Conservation (phyloP, 495 filamentous ascomycete genomes). For the Hypoxylon subgilvum region DNA sequence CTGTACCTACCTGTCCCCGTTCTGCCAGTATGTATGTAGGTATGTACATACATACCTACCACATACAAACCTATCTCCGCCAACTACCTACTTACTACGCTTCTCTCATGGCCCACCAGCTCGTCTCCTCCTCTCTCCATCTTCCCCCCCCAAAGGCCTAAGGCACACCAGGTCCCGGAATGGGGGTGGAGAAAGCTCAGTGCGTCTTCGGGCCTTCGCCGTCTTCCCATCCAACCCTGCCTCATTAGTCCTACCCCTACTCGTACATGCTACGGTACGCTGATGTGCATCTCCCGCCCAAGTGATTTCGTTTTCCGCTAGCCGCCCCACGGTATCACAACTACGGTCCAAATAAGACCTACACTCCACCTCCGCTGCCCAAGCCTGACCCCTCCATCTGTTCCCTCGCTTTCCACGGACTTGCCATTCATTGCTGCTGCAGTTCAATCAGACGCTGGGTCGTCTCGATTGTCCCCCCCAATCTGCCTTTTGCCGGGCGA, state of each 20-base stretch:
- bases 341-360: conserved; percentile 46
- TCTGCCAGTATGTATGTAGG: too few relatives aligned
- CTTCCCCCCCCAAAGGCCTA: conserved; percentile 9
- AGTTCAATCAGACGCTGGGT: conserved; percentile 39
- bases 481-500: conserved; percentile 39
- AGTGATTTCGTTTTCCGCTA: conserved; percentile 41
- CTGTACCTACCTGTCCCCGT: too few relatives aligned
- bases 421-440: conserved; percentile 39
- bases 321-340: conserved; percentile 45
- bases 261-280: conserved; percentile 35
- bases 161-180: conserved; percentile 32
- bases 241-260: conserved; percentile 41
- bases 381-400: conserved; percentile 44
- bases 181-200: conserved; percentile 39
- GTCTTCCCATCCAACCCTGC: conserved; percentile 40
- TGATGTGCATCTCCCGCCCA: conserved; percentile 40
- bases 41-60: background rate
- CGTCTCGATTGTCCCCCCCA: conserved; percentile 37
- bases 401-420: conserved; percentile 39
- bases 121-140: conserved; percentile 11
- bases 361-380: conserved; percentile 46
- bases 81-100: conserved; percentile 20
- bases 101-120: conserved; percentile 20
- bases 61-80: too few relatives aligned
- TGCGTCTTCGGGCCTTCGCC: conserved; percentile 39